Percentiles rank a stretch among this genome's conserved stretches.
These are phyloP conservation scores for Edaphochlamys debaryana DNA, from an alignment of 139 green algal genomes.

Conservation along the genomic window DNA sequence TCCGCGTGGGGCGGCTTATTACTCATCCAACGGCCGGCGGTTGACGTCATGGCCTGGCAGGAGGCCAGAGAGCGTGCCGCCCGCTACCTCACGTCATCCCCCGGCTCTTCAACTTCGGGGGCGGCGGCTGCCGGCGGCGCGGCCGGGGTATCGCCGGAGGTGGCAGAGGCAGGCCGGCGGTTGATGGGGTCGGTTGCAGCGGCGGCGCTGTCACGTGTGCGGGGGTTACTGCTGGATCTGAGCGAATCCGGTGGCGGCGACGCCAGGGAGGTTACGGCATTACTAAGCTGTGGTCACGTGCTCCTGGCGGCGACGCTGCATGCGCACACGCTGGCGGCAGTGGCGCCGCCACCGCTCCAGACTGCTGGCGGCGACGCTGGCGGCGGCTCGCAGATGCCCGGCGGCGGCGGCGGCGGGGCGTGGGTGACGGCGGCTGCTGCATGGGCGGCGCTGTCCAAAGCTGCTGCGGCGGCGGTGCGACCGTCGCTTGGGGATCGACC, in stretches of 20 bases:
- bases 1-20: neutral
- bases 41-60: conserved; percentile 16
- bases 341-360: neutral
- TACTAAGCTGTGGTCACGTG: neutral
- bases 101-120: neutral
- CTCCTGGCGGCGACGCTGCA: conserved; percentile 18
- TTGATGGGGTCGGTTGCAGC: conserved; percentile 1
- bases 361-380: neutral
- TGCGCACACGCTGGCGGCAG: neutral
- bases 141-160: neutral
- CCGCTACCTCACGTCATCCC: neutral
- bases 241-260: neutral
- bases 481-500: neutral
- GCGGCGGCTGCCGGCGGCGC: neutral
- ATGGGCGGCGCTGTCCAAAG: neutral
- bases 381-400: neutral
- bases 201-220: neutral
- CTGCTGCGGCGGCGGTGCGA: neutral
- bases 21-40: conserved; percentile 3
- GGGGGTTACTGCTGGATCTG: neutral
- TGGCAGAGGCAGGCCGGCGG: neutral
- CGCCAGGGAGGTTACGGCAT: neutral
- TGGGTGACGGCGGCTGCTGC: conserved; percentile 14
- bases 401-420: neutral
- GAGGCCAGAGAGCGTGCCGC: conserved; percentile 19